Evolutionary conservation across 331 rosid genomes (phyloP), one percentile per base, ranked within the genome.

Genomic region (Stylosanthes scabra): DNA sequence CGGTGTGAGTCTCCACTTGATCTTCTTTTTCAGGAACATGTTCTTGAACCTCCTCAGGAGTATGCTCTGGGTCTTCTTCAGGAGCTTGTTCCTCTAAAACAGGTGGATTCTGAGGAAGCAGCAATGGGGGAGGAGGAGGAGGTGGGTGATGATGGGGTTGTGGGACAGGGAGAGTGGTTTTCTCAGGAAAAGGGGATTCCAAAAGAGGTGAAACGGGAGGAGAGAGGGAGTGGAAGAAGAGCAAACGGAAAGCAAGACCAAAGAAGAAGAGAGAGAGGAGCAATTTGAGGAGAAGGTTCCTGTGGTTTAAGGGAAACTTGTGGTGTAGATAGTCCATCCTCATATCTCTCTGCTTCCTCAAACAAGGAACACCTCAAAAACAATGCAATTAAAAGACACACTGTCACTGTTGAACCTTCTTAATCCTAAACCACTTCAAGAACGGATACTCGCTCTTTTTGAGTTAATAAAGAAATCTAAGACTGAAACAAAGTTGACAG

Each of bases 161-260:
- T 10, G 77, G 31, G 1, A 40, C 68, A 27, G 77, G 31, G 2
- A 40, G 65, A 27, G 59, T 61, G 16, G 29, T 59, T 59, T 82
- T 83, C 57, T 80, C 82, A 8, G 92, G 86, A 63, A 86, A 69
- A 31, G 85, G 88, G 80, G 88, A 10, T 46, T 91, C 89, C 6
- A 87, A 28, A 71, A 56, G 57, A 6, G 92, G 77, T 12, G 93
- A 77, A 72, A 83, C 70, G 31, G 68, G 83, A 2, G 82, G 31
- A 59, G 90, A 83, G 1, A 80, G 41, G 65, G 91, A 84, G 57
- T 84, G 80, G 20, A 81, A 81, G 74, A 92, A 71, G 59, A 88
- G 70, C 20, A 95, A 68, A 16, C 96, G 91, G 63, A 83, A 83
- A 56, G 90, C 91, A 44, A 95, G 71, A 63, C 90, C 96, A 34